Evolutionary conservation across 2,329 filamentous ascomycete genomes (phyloP).

Genomic region (Colletotrichum higginsianum): DNA sequence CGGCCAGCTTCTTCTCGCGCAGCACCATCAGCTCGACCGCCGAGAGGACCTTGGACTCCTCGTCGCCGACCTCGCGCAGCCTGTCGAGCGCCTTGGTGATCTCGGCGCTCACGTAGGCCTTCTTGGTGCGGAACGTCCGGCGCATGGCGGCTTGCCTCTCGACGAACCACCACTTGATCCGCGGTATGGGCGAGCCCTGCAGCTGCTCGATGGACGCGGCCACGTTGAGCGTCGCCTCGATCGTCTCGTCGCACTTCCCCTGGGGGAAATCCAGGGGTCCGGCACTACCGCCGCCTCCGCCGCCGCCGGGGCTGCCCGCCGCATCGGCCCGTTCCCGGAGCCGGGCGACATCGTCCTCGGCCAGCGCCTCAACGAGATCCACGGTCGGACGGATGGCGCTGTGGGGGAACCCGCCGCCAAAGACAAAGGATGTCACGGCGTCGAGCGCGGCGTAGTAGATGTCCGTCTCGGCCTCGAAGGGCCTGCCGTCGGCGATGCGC

Average conservation of each 20-base stretch:
- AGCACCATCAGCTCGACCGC: slow-evolving; percentile 40
- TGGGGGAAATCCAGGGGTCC: slow-evolving; percentile 18
- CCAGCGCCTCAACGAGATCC: slow-evolving; percentile 9
- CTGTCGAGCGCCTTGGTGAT: slow-evolving; percentile 33
- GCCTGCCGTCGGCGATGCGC: slow-evolving; percentile 48
- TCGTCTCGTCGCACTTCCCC: slow-evolving; percentile 27
- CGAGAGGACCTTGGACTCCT: slow-evolving; percentile 31
- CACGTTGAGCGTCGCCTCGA: slow-evolving; percentile 34
- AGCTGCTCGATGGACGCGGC: slow-evolving; percentile 23
- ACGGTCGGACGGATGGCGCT: slow-evolving; percentile 21
- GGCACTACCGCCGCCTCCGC: background rate
- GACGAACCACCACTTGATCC: slow-evolving; percentile 32
- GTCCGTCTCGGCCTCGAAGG: slow-evolving; percentile 49
- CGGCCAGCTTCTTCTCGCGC: slow-evolving; percentile 37
- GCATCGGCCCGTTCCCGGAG: background rate
- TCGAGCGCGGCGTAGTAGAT: slow-evolving; percentile 52
- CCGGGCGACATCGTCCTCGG: background rate
- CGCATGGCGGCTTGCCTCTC: slow-evolving; percentile 17
- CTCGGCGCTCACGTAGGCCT: slow-evolving; percentile 21
- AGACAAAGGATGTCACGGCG: slow-evolving; percentile 49
- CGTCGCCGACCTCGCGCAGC: slow-evolving; percentile 15
- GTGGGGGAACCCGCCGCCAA: slow-evolving; percentile 44
- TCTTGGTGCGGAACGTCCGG: slow-evolving; percentile 9
- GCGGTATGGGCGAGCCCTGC: slow-evolving; percentile 25
- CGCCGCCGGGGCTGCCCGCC: too few species aligned